Conservation (phyloP, 164 flowering plant genomes). For the Berberis thunbergii region DNA sequence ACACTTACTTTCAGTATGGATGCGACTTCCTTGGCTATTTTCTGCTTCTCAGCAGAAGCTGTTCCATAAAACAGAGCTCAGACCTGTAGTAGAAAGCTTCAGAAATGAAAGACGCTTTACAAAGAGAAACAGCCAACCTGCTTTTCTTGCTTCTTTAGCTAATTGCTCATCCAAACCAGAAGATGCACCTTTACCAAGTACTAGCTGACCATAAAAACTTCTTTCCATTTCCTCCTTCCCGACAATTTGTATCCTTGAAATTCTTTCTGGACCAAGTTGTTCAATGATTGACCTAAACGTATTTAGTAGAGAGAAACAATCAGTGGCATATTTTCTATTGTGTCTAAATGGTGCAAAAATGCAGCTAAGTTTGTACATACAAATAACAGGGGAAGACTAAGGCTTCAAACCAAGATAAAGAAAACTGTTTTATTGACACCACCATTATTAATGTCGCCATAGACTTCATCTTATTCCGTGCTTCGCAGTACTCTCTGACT, state of each 20-base stretch:
- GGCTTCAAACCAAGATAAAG: too few species aligned
- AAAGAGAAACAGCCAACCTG: slow-evolving; percentile 37
- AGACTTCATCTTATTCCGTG: too few species aligned
- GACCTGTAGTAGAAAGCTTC: not conserved
- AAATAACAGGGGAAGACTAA: too few species aligned
- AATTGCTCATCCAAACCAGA: slow-evolving; percentile 67
- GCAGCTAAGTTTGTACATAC: not conserved
- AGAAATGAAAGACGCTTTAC: not conserved
- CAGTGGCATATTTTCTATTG: slow-evolving; percentile 2
- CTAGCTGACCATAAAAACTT: slow-evolving; percentile 76
- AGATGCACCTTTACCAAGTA: slow-evolving; percentile 40
- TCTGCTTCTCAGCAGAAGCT: slow-evolving; percentile 83
- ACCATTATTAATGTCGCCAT: too few species aligned
- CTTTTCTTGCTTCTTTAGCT: slow-evolving; percentile 66
- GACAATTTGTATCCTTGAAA: slow-evolving; percentile 54
- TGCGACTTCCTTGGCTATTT: slow-evolving; percentile 84
- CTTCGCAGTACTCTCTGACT: too few species aligned
- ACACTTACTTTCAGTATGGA: slow-evolving; percentile 75
- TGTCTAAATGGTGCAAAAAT: not conserved
- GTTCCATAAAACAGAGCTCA: slow-evolving; percentile 14
- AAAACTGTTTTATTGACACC: too few species aligned
- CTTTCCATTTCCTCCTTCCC: slow-evolving; percentile 64
- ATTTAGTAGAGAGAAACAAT: slow-evolving; percentile 7
- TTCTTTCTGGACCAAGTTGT: slow-evolving; percentile 67
- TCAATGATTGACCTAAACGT: slow-evolving; percentile 50